Evolutionary conservation across 768 basidiomycete genomes (phyloP), one percentile per base, ranked within the genome.

Genomic region (Multifurca ochricompacta): DNA sequence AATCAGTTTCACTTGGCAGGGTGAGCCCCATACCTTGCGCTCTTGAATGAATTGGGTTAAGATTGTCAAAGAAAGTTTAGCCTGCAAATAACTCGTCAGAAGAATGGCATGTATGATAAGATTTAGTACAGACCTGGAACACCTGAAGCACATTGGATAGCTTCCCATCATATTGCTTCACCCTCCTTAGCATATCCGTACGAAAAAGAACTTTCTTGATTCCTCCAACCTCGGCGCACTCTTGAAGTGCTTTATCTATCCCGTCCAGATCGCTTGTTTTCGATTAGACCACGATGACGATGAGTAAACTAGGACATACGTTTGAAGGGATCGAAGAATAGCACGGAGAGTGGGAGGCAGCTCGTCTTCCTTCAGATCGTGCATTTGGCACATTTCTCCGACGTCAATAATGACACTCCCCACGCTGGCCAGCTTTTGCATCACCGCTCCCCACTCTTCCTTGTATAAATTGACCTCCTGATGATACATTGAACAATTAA

Each of bases 81-180:
- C n/a, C n/a, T n/a, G n/a, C n/a, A n/a, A n/a, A n/a, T n/a, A n/a
- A n/a, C n/a, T n/a, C n/a, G n/a, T n/a, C n/a, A n/a, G n/a, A n/a
- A n/a, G n/a, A n/a, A n/a, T n/a, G n/a, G n/a, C 16, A 11, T 4
- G 28, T 6, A 37, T 28, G 2, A 21, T 5, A 9, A 11, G n/a
- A n/a, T 9, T 2, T 16, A 27, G 1, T 16, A 49, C 48, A 8
- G 6, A 56, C 49, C 8, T 44, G 28, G 34, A 48, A 51, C 7
- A 2, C 31, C 11, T 44, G 32, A 30, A 56, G 19, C 19, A 46
- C 27, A 6, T 40, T 25, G 8, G 35, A 36, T 11, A 56, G 11
- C 41, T 30, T 28, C 23, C 4, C 35, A 27, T 56, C 49, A 27
- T 49, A 50, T 1, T 37, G 21, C 48, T n/a, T 56, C 6, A 56